Evolutionary conservation across 495 filamentous ascomycete species (phyloP).

Genomic region (Lentithecium fluviatile): DNA sequence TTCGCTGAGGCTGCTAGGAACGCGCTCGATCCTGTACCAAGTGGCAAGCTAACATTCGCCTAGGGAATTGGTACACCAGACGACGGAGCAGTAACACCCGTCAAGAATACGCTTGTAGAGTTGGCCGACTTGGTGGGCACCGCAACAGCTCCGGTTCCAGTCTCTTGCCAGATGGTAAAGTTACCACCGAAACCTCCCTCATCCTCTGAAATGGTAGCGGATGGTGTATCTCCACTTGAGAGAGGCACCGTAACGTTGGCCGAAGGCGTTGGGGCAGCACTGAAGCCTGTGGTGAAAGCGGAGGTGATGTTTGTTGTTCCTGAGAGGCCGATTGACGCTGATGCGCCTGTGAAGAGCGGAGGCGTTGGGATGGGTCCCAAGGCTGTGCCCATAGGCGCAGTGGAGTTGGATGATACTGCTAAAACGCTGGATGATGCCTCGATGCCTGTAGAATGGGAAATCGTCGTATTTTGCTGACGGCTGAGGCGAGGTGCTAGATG

Average conservation of each 20-base stretch:
- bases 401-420: conserved; percentile 1
- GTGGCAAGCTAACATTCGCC: conserved; percentile 1
- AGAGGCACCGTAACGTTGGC: not conserved
- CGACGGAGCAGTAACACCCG: not conserved
- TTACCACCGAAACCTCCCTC: not conserved
- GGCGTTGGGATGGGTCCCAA: too few relatives aligned
- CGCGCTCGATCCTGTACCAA: conserved; percentile 6
- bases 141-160: not conserved
- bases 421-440: not conserved
- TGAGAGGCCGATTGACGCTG: not conserved
- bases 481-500: too few relatives aligned
- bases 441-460: not conserved
- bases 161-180: not conserved
- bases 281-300: not conserved
- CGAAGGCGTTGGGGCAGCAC: not conserved
- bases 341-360: not conserved
- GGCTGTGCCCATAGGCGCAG: not conserved
- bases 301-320: not conserved
- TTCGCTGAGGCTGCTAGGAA: conserved; percentile 4
- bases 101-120: not conserved
- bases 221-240: not conserved
- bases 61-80: not conserved
- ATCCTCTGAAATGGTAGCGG: too few relatives aligned
- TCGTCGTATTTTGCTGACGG: not conserved
- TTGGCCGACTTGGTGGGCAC: not conserved